These are phyloP conservation scores for Dictyostelium brefeldianum DNA, from an alignment of 78 protist genomes.

Conservation along the genomic window DNA sequence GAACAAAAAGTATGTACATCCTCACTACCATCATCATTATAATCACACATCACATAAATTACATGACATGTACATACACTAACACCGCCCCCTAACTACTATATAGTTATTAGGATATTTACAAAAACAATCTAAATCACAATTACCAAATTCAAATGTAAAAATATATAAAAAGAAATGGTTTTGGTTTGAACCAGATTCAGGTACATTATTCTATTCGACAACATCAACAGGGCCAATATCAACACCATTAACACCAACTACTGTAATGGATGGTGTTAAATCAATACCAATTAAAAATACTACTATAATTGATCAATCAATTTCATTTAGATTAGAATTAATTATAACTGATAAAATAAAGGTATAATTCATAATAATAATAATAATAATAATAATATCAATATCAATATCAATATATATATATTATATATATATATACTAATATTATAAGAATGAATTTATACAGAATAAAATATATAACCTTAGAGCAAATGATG, in stretches of 20 bases:
- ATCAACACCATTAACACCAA: slow-evolving; percentile 23
- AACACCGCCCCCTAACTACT: too few species aligned
- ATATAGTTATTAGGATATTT: slow-evolving; percentile 52
- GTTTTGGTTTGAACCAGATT: slow-evolving; percentile 60
- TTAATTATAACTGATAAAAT: slow-evolving; percentile 8
- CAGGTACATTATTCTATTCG: slow-evolving; percentile 42
- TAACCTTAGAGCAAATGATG: slow-evolving; percentile 50
- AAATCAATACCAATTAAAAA: slow-evolving; percentile 24
- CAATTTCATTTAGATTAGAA: slow-evolving; percentile 43
- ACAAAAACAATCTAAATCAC: slow-evolving; percentile 64
- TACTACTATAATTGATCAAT: slow-evolving; percentile 45
- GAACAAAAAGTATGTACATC: background rate
- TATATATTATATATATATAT: background rate
- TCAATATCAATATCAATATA: background rate
- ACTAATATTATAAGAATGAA: too few species aligned
- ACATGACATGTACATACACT: too few species aligned
- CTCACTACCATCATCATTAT: too few species aligned
- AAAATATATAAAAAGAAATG: slow-evolving; percentile 75
- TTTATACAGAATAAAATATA: background rate
- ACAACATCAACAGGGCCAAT: background rate
- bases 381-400: too few species aligned
- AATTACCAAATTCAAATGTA: slow-evolving; percentile 29
- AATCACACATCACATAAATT: too few species aligned
- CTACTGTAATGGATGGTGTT: background rate
- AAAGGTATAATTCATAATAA: background rate